Evolutionary conservation across 495 filamentous ascomycete species (phyloP).

Genomic region (Apodospora peruviana): DNA sequence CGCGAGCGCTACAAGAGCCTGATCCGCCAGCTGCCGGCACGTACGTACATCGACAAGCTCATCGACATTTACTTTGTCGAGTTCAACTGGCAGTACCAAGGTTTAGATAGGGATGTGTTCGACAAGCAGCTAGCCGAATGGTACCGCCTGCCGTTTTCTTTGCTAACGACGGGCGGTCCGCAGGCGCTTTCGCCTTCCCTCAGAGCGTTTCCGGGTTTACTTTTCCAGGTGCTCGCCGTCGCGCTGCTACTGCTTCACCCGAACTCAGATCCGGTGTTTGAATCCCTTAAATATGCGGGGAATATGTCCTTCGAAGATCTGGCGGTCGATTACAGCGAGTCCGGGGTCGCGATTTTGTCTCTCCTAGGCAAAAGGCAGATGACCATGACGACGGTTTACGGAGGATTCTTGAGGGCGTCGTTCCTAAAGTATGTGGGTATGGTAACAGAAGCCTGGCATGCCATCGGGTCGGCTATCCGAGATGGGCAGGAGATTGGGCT

Average conservation of each 20-base stretch:
- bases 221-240: slow-evolving; percentile 52
- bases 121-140: slow-evolving; percentile 44
- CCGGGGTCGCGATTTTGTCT: slow-evolving; percentile 44
- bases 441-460: slow-evolving; percentile 55
- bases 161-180: slow-evolving; percentile 36
- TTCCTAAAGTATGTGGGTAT: slow-evolving; percentile 46
- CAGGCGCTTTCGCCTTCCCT: slow-evolving; percentile 37
- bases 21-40: slow-evolving; percentile 48
- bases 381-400: slow-evolving; percentile 48
- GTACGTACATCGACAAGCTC: slow-evolving; percentile 47
- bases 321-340: slow-evolving; percentile 53
- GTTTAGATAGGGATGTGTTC: slow-evolving; percentile 49
- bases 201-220: slow-evolving; percentile 48
- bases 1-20: slow-evolving; percentile 47
- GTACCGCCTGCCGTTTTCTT: slow-evolving; percentile 40
- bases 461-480: slow-evolving; percentile 49
- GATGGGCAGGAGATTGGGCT: slow-evolving; percentile 61
- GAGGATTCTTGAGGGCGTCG: slow-evolving; percentile 46
- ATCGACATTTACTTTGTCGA: slow-evolving; percentile 49
- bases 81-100: slow-evolving; percentile 56
- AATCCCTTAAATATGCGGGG: slow-evolving; percentile 50
- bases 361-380: slow-evolving; percentile 52
- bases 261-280: slow-evolving; percentile 40
- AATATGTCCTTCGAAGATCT: slow-evolving; percentile 56
- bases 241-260: slow-evolving; percentile 49